Evolutionary conservation across 108 stramenopile genomes (phyloP).

Genomic region (Cyclotella sp.): DNA sequence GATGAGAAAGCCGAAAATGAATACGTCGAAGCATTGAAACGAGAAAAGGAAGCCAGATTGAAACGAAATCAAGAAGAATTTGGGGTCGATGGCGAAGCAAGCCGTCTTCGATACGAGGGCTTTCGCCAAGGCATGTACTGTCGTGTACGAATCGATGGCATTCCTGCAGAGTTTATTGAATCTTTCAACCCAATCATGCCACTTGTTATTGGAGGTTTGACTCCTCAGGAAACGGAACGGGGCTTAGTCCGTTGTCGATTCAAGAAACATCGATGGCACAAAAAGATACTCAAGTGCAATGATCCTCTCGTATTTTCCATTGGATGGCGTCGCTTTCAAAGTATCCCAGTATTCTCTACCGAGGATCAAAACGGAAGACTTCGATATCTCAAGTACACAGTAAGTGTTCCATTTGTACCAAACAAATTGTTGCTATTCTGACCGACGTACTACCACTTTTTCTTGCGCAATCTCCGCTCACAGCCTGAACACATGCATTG

Average conservation of each 20-base stretch:
- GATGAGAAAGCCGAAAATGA: constrained; percentile 85
- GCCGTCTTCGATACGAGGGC: constrained; percentile 87
- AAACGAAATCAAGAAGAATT: constrained; percentile 91
- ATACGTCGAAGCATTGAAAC: constrained; percentile 78
- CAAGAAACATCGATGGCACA: constrained; percentile 99
- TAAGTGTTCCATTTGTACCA: background rate
- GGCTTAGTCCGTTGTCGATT: constrained; percentile 90
- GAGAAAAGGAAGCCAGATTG: constrained; percentile 83
- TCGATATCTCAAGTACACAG: constrained; percentile 97
- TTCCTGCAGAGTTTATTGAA: constrained; percentile 86
- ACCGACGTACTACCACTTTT: background rate
- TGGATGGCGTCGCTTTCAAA: constrained; percentile 98
- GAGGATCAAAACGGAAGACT: constrained; percentile 87
- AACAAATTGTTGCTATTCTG: no score
- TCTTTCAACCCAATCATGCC: constrained; percentile 87
- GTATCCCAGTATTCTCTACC: constrained; percentile 85
- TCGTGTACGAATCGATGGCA: constrained; percentile 84
- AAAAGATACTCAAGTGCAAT: constrained; percentile 89
- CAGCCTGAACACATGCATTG: constrained; percentile 99
- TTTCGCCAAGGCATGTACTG: constrained; percentile 95
- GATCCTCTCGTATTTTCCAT: constrained; percentile 96
- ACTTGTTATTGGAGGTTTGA: constrained; percentile 94
- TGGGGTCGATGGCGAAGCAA: constrained; percentile 84
- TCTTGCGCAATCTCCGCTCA: background rate
- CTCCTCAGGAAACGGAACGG: constrained; percentile 89